Conservation (phyloP, 805 yeast genomes). For the Pichia thaimueangensis region DNA sequence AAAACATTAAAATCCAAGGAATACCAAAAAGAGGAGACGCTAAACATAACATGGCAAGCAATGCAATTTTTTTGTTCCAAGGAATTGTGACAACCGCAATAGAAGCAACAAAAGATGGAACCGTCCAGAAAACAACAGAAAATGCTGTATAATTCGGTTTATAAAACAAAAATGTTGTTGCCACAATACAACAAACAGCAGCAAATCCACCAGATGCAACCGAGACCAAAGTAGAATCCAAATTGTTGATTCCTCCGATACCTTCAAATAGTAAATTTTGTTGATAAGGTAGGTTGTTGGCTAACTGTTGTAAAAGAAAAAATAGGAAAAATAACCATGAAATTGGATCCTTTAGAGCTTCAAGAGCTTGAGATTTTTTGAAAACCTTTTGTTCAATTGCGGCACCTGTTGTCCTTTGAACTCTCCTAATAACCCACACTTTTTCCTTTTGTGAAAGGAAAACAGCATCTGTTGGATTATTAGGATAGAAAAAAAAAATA, state of each 20-base stretch:
- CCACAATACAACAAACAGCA: conserved; percentile 34
- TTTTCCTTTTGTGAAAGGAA: conserved; percentile 45
- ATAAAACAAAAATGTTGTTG: conserved; percentile 30
- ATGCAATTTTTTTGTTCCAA: conserved; percentile 32
- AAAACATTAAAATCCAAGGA: conserved; percentile 23
- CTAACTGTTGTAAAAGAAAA: conserved; percentile 38
- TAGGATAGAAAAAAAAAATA: conserved; percentile 42
- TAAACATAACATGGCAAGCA: conserved; percentile 41
- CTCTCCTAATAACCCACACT: conserved; percentile 42
- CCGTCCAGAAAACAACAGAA: conserved; percentile 19
- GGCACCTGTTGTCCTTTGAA: conserved; percentile 32
- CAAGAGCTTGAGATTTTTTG: conserved; percentile 44
- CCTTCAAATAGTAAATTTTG: conserved; percentile 42
- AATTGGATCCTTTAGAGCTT: conserved; percentile 43
- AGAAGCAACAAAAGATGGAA: conserved; percentile 13
- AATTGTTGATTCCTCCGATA: conserved; percentile 33
- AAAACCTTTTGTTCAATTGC: conserved; percentile 40
- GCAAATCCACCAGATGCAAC: conserved; percentile 50
- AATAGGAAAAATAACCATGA: conserved; percentile 38
- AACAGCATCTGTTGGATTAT: conserved; percentile 47
- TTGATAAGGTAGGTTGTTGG: conserved; percentile 49
- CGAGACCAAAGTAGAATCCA: conserved; percentile 45
- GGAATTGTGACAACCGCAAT: background rate
- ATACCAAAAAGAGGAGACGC: conserved; percentile 36
- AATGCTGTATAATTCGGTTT: conserved; percentile 32